These are phyloP conservation scores for Pecoramyces ruminantium DNA, from an alignment of 192 early-diverging fungal genomes.

Conservation along the genomic window DNA sequence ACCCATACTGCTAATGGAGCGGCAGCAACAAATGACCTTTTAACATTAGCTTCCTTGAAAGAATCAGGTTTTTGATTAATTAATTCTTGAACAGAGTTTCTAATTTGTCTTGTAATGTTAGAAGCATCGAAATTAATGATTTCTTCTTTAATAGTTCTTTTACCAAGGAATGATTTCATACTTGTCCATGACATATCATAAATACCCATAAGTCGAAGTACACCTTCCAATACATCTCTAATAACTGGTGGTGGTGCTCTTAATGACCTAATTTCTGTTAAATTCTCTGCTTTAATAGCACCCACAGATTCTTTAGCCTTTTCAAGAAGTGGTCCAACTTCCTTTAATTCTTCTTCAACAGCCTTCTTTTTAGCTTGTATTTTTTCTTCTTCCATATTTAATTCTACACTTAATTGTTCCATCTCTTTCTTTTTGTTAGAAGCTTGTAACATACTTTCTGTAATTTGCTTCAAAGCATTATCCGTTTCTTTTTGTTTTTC, in stretches of 20 bases:
- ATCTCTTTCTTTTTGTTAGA: constrained; percentile 44
- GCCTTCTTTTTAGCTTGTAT: constrained; percentile 21
- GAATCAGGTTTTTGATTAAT: constrained; percentile 33
- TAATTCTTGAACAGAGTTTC: constrained; percentile 28
- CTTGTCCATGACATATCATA: constrained; percentile 51
- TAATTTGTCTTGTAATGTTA: constrained; percentile 18
- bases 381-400: constrained; percentile 31
- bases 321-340: constrained; percentile 33
- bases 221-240: constrained; percentile 42
- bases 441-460: constrained; percentile 38
- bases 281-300: constrained; percentile 31
- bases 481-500: constrained; percentile 38
- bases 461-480: constrained; percentile 36
- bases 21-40: constrained; percentile 29
- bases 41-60: constrained; percentile 35
- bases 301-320: constrained; percentile 35
- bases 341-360: constrained; percentile 31
- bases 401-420: constrained; percentile 20
- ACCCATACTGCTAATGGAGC: constrained; percentile 46
- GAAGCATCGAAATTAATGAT: constrained; percentile 37
- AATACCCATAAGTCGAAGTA: constrained; percentile 36
- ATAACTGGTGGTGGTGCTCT: constrained; percentile 42
- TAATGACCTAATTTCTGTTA: constrained; percentile 40
- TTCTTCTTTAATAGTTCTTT: constrained; percentile 42
- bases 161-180: constrained; percentile 48